phyloP scores from a whole-genome alignment of 768 basidiomycete genomes.

The Collybia nuda region DNA sequence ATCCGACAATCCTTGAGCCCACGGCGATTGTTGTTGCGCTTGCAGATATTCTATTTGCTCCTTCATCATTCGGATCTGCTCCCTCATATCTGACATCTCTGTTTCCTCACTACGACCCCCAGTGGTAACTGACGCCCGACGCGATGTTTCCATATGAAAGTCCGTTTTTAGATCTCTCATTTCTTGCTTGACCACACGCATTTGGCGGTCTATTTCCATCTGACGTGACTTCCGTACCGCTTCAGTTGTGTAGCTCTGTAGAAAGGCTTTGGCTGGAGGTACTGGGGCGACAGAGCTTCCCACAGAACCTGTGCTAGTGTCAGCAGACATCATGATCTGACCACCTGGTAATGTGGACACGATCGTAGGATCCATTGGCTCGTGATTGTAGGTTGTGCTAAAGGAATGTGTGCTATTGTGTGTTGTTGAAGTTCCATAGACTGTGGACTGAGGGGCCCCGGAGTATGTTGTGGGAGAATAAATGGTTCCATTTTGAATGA shows the following conservation, averaged over 20 bases:
- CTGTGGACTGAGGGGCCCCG: neutral
- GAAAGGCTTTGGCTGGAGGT: neutral
- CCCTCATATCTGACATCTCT: constrained; percentile 3
- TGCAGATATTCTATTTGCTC: constrained; percentile 11
- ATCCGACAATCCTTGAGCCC: constrained; percentile 13
- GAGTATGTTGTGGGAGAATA: neutral
- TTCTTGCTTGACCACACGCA: neutral
- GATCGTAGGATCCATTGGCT: neutral
- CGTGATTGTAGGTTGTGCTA: neutral
- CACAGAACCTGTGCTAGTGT: neutral
- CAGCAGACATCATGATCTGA: constrained; percentile 1
- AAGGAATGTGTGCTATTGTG: neutral
- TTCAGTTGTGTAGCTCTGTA: neutral
- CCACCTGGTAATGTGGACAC: neutral
- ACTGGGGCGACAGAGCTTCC: neutral
- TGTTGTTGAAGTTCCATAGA: neutral
- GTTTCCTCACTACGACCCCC: neutral
- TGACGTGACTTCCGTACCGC: no score
- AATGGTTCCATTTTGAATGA: neutral
- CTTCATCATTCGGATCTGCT: constrained; percentile 13
- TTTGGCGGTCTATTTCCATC: neutral
- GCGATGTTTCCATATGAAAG: neutral
- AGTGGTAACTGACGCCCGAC: neutral
- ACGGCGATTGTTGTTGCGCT: constrained; percentile 8
- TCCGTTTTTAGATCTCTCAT: neutral